Conservation (phyloP, 176 grass and related monocot species). For the Bromus sterilis region DNA sequence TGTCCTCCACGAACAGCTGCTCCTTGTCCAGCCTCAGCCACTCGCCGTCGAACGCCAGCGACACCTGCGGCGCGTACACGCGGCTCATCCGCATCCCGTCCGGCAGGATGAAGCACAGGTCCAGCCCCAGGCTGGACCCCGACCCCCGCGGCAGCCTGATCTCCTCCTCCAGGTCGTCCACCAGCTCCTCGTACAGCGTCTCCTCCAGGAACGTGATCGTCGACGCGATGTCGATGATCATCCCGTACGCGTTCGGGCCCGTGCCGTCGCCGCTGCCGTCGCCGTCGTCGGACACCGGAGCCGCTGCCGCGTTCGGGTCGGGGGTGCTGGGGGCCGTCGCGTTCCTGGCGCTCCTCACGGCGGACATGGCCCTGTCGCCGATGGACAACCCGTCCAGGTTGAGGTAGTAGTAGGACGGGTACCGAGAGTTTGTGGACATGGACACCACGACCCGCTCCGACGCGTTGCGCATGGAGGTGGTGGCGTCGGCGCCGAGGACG, state of each 20-base stretch:
- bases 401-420: constrained; percentile 47
- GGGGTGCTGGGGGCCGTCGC: background rate
- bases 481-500: constrained; percentile 24
- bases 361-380: constrained; percentile 18
- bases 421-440: constrained; percentile 4
- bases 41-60: constrained; percentile 35
- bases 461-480: constrained; percentile 11
- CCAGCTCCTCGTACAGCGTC: constrained; percentile 46
- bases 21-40: constrained; percentile 40
- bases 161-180: constrained; percentile 39
- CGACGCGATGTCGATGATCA: constrained; percentile 60
- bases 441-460: constrained; percentile 17
- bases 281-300: background rate
- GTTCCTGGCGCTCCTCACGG: background rate
- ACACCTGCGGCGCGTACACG: constrained; percentile 42
- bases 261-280: background rate
- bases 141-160: constrained; percentile 38
- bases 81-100: constrained; percentile 20
- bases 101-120: constrained; percentile 60
- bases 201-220: constrained; percentile 47
- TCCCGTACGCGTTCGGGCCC: constrained; percentile 11
- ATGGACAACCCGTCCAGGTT: constrained; percentile 44
- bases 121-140: constrained; percentile 38
- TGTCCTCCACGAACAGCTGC: constrained; percentile 40
- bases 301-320: background rate